Evolutionary conservation across 2,329 filamentous ascomycete species (phyloP).

Genomic region (Davidsoniella australis): DNA sequence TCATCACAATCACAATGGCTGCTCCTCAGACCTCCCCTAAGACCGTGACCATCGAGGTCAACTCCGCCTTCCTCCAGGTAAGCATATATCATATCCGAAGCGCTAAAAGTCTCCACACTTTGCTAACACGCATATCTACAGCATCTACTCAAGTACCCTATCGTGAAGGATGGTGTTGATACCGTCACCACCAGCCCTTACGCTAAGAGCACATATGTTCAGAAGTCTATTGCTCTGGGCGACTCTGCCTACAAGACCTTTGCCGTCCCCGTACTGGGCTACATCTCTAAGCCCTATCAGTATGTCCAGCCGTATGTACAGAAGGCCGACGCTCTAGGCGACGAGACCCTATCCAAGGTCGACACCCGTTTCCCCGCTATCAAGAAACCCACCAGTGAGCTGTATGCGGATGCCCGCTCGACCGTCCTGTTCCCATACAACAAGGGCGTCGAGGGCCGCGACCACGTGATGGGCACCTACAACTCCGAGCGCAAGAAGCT

Average conservation of each 20-base stretch:
- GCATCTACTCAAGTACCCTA: slow-evolving; percentile 73
- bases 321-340: slow-evolving; percentile 62
- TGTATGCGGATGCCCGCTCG: slow-evolving; percentile 46
- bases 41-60: slow-evolving; percentile 15
- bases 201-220: slow-evolving; percentile 67
- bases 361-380: slow-evolving; percentile 56
- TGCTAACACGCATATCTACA: slow-evolving; percentile 21
- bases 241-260: slow-evolving; percentile 60
- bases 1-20: slow-evolving; percentile 20
- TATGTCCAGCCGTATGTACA: slow-evolving; percentile 73
- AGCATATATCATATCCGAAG: slow-evolving; percentile 9
- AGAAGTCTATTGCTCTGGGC: slow-evolving; percentile 62
- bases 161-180: slow-evolving; percentile 58
- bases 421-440: slow-evolving; percentile 45
- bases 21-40: slow-evolving; percentile 16
- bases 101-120: no score
- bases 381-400: slow-evolving; percentile 57
- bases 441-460: slow-evolving; percentile 42
- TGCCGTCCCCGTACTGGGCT: slow-evolving; percentile 61
- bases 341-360: slow-evolving; percentile 51
- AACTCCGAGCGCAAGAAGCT: slow-evolving; percentile 43
- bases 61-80: slow-evolving; percentile 35
- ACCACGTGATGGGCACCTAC: slow-evolving; percentile 42
- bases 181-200: slow-evolving; percentile 34
- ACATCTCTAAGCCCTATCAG: slow-evolving; percentile 51